Evolutionary conservation across 768 basidiomycete species (phyloP).

Genomic region (Suillus spraguei): DNA sequence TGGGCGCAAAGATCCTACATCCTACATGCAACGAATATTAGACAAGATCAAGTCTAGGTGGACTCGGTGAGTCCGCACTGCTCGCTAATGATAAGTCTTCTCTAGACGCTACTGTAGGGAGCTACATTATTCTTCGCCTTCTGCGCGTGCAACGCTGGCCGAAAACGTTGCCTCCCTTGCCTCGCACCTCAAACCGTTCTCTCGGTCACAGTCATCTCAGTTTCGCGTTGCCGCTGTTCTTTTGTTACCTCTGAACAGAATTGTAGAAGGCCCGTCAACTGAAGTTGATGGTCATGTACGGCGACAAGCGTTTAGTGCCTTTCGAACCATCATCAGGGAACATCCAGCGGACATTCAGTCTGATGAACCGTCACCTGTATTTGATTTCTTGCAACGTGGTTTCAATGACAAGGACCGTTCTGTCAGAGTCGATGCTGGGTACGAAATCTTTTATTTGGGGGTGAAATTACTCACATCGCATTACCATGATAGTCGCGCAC

Average conservation of each 20-base stretch:
- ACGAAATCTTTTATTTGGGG: background rate
- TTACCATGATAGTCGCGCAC: slow-evolving; percentile 36
- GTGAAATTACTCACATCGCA: slow-evolving; percentile 16
- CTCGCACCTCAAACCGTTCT: slow-evolving; percentile 29
- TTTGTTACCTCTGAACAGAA: slow-evolving; percentile 4
- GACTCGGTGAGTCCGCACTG: slow-evolving; percentile 4
- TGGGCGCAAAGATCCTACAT: background rate
- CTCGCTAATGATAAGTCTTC: background rate
- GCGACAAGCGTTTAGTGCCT: slow-evolving; percentile 42
- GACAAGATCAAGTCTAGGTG: background rate
- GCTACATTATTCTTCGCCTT: slow-evolving; percentile 33
- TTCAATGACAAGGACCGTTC: slow-evolving; percentile 57
- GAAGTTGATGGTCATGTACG: slow-evolving; percentile 52
- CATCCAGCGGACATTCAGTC: slow-evolving; percentile 34
- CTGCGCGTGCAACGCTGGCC: slow-evolving; percentile 37
- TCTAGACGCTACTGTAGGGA: slow-evolving; percentile 32
- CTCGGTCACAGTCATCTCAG: slow-evolving; percentile 28
- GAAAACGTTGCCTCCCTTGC: slow-evolving; percentile 18
- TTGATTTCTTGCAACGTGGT: slow-evolving; percentile 48
- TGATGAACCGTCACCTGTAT: slow-evolving; percentile 32
- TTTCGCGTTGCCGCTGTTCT: slow-evolving; percentile 36
- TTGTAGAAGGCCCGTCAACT: slow-evolving; percentile 46
- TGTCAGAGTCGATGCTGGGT: slow-evolving; percentile 73
- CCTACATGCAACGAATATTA: slow-evolving; percentile 1
- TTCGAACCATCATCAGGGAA: slow-evolving; percentile 47